These are phyloP conservation scores for Podaxis sp. DNA, from an alignment of 768 basidiomycete species.

Conservation along the genomic window DNA sequence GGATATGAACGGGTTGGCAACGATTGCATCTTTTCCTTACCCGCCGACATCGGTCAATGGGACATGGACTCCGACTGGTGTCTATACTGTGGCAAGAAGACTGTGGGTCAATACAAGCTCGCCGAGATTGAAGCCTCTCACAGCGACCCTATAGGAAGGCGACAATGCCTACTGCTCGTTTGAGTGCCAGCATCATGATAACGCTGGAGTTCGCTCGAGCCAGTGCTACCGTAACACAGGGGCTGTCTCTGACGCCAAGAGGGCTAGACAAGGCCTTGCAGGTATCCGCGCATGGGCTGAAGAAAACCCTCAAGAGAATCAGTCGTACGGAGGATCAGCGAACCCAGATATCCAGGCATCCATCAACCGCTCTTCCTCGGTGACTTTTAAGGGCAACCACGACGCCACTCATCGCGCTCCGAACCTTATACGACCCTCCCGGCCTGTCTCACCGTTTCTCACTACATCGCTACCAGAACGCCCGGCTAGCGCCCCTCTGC, in stretches of 20 bases:
- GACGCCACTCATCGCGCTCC: not conserved
- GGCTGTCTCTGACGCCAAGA: not conserved
- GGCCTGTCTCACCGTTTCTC: not conserved
- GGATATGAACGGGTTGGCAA: too few relatives aligned
- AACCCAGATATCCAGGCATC: not conserved
- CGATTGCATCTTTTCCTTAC: not conserved
- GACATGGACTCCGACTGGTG: not conserved
- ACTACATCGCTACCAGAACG: not conserved
- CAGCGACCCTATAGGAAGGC: not conserved
- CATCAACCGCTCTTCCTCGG: not conserved
- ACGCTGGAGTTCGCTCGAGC: not conserved
- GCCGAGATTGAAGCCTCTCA: not conserved
- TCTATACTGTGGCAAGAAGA: not conserved
- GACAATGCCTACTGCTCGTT: not conserved
- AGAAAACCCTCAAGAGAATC: not conserved
- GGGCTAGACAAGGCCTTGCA: not conserved
- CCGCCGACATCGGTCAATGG: not conserved
- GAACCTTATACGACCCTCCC: not conserved
- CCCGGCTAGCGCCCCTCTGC: not conserved
- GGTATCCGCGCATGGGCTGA: not conserved
- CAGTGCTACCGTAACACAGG: too few relatives aligned
- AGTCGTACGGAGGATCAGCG: not conserved
- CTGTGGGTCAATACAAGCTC: not conserved
- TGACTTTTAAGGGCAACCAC: not conserved
- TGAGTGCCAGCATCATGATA: not conserved